phyloP scores from a whole-genome alignment of 805 yeast species.

The Cyberlindnera maritima region DNA sequence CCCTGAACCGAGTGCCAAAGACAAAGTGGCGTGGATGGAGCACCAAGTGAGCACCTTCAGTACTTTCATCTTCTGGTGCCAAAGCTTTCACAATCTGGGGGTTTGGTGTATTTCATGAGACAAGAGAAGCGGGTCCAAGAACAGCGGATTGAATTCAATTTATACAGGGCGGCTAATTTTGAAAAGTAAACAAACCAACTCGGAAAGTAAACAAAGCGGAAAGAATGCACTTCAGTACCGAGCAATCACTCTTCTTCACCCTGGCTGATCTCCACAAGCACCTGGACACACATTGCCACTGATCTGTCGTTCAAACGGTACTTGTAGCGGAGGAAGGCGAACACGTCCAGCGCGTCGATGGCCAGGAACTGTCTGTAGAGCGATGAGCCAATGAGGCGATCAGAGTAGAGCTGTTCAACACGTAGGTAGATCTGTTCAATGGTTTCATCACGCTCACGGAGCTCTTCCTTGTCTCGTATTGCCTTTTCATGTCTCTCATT shows the following conservation, averaged over 20 bases:
- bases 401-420: conserved; percentile 5
- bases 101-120: no score
- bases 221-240: no score
- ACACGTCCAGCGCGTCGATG: conserved; percentile 13
- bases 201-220: conserved; percentile 1
- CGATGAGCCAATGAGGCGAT: conserved; percentile 2
- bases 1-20: background rate
- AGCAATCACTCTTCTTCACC: conserved; percentile 6
- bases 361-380: conserved; percentile 13
- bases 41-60: background rate
- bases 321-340: conserved; percentile 13
- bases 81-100: no score
- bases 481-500: conserved; percentile 3
- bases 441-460: conserved; percentile 5
- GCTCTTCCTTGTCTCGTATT: conserved; percentile 3
- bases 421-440: conserved; percentile 14
- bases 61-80: background rate
- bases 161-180: background rate
- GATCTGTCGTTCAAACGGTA: conserved; percentile 11
- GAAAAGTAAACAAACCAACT: background rate
- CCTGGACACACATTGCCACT: conserved; percentile 14
- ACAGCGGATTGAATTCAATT: background rate
- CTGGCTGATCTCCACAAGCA: conserved; percentile 12
- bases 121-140: no score
- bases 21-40: no score